Percentiles rank a stretch among this genome's conserved stretches.
Conservation (phyloP, 163 green algal genomes). For the Volvox carteri region DNA sequence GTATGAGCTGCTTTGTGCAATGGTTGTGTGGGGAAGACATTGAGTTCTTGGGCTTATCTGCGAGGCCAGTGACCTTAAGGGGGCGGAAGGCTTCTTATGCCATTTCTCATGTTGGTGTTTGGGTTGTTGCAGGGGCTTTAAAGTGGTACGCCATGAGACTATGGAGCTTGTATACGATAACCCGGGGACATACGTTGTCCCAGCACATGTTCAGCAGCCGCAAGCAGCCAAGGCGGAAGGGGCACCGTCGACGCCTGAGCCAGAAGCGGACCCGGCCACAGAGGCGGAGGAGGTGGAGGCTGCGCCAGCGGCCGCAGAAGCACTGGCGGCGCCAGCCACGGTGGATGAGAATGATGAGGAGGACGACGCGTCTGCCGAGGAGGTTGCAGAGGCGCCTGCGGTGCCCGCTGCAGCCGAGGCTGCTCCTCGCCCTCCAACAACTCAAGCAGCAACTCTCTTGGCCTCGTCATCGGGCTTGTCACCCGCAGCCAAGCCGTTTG, state of each 20-base stretch:
- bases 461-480: conserved; percentile 1
- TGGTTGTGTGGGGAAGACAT: no score
- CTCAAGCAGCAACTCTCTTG: not conserved
- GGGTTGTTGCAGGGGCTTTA: conserved; percentile 62
- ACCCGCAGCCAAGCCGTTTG: conserved; percentile 42
- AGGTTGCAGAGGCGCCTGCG: not conserved
- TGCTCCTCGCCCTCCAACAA: not conserved
- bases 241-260: no score
- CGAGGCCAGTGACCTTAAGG: no score
- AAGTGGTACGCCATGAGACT: conserved; percentile 65
- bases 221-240: not conserved
- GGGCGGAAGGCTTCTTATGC: no score
- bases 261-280: not conserved
- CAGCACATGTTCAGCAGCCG: not conserved
- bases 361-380: not conserved
- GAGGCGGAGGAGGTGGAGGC: not conserved
- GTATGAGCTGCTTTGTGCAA: no score
- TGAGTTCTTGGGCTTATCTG: no score
- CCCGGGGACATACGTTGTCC: conserved; percentile 62
- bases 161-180: conserved; percentile 67
- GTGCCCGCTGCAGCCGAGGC: not conserved
- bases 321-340: not conserved
- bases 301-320: not conserved
- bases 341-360: not conserved
- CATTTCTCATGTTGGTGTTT: not conserved